A percentile compares a stretch with the other conserved stretches of the same genome.
phyloP scores from a whole-genome alignment of 495 filamentous ascomycete genomes.

The Tuber magnatum region DNA sequence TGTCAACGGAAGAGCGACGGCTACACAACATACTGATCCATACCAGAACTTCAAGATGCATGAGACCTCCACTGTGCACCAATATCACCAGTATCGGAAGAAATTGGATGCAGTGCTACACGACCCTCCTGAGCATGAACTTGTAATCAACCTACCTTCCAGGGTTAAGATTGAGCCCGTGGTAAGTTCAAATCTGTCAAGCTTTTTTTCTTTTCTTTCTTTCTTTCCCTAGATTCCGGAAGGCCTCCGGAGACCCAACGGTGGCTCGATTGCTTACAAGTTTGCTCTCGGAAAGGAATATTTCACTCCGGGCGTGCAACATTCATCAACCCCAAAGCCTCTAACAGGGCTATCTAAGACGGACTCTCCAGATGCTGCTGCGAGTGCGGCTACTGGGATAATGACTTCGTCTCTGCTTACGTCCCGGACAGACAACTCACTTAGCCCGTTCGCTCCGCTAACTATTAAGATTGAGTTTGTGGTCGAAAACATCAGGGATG shows the following conservation, averaged over 20 bases:
- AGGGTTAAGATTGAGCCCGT: slow-evolving; percentile 57
- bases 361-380: slow-evolving; percentile 41
- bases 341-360: slow-evolving; percentile 8
- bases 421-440: slow-evolving; percentile 38
- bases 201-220: slow-evolving; percentile 17
- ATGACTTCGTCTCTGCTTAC: slow-evolving; percentile 36
- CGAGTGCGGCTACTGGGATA: slow-evolving; percentile 36
- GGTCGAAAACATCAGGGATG: slow-evolving; percentile 67
- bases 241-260: not conserved
- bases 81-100: slow-evolving; percentile 64
- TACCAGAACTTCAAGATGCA: slow-evolving; percentile 63
- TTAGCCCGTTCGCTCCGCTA: slow-evolving; percentile 52
- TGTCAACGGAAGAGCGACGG: slow-evolving; percentile 60
- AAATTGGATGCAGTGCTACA: slow-evolving; percentile 59
- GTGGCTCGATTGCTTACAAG: slow-evolving; percentile 3
- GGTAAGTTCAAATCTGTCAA: slow-evolving; percentile 47
- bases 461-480: slow-evolving; percentile 64
- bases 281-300: slow-evolving; percentile 26
- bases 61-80: slow-evolving; percentile 56
- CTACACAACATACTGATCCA: slow-evolving; percentile 63
- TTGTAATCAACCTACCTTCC: slow-evolving; percentile 59
- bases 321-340: slow-evolving; percentile 8
- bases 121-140: slow-evolving; percentile 53
- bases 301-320: slow-evolving; percentile 33
- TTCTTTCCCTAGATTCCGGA: slow-evolving; percentile 8